Conservation (phyloP, 2,329 filamentous ascomycete species). For the Colletotrichum cordylinicola region DNA sequence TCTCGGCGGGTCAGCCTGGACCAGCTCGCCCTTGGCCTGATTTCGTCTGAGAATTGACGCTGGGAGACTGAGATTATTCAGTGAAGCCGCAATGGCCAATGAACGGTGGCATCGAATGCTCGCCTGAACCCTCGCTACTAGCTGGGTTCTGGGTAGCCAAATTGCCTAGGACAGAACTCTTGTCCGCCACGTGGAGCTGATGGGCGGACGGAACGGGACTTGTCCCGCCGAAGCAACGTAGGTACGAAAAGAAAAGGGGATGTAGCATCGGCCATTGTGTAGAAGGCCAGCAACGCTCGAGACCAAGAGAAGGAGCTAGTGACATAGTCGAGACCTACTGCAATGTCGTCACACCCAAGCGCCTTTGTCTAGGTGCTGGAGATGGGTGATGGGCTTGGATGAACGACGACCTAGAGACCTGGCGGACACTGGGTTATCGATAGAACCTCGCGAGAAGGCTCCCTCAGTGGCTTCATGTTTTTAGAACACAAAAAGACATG, state of each 20-base stretch:
- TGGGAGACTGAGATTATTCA: not conserved
- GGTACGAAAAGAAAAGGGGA: not conserved
- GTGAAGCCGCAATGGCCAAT: not conserved
- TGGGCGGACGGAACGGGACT: constrained; percentile 6
- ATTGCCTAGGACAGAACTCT: not conserved
- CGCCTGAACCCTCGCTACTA: not conserved
- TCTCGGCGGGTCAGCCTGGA: not conserved
- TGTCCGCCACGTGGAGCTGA: constrained; percentile 3
- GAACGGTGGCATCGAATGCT: not conserved
- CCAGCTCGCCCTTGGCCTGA: not conserved
- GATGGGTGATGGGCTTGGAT: not conserved
- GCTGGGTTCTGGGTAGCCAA: not conserved
- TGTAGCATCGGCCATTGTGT: not conserved
- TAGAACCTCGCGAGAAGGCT: not conserved
- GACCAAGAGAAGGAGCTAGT: not conserved
- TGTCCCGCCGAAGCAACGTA: not conserved
- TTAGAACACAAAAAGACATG: not conserved
- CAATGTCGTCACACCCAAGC: not conserved
- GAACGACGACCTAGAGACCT: not conserved
- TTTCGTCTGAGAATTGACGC: not conserved
- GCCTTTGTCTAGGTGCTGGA: not conserved
- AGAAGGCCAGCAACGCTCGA: not conserved
- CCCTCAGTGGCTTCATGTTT: not conserved
- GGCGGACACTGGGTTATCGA: not conserved
- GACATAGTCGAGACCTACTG: not conserved